Evolutionary conservation across 2,329 filamentous ascomycete genomes (phyloP), one percentile per base, ranked within the genome.

Genomic region (Trichophyton schoenleinii): DNA sequence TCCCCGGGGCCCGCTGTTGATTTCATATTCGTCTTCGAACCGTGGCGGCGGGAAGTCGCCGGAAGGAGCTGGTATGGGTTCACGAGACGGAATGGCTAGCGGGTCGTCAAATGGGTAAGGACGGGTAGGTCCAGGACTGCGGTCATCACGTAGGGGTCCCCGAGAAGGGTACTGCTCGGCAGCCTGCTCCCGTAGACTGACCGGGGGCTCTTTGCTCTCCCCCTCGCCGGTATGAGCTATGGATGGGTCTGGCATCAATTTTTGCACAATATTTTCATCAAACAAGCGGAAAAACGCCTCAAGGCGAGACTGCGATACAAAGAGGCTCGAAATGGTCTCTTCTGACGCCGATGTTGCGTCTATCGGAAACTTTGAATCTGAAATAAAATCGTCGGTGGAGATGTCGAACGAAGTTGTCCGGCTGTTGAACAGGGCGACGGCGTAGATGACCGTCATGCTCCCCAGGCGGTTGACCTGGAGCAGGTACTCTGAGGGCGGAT

Each of bases 21-120:
- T 81, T 64, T 96, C 89, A 68, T 90, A 87, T 69, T 96, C 91
- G 71, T 99, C 92, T 66, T 97, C 94, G 66, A 97, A 97, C 20
- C 84, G 89, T 0, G 94, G 94, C 0, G 92, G 91, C 0, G 87
- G 84, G 66, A 95, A 91, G 66, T 91, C 88, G 8, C 80, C 85
- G 0, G 81, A 75, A 0, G 91, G 91, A 15, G 81, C 75, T 0
- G 91, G 91, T 15, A 84, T 70, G 0, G 88, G 88, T 20, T 79
- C 79, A 48, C 82, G 84, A 13, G 82, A 81, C 1, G 70, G 75
- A 18, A 78, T 81, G 9, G 81, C 83, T 41, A 88, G 80, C n/a
- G 83, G 85, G 68, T 87, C 86, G 55, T 82, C 75, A 65, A 86
- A 84, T 0, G 87, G 88, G 65, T 85, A 82, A 3, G 87, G 87